Evolutionary conservation across 768 basidiomycete genomes (phyloP).

Genomic region (Boletellus emodensis): DNA sequence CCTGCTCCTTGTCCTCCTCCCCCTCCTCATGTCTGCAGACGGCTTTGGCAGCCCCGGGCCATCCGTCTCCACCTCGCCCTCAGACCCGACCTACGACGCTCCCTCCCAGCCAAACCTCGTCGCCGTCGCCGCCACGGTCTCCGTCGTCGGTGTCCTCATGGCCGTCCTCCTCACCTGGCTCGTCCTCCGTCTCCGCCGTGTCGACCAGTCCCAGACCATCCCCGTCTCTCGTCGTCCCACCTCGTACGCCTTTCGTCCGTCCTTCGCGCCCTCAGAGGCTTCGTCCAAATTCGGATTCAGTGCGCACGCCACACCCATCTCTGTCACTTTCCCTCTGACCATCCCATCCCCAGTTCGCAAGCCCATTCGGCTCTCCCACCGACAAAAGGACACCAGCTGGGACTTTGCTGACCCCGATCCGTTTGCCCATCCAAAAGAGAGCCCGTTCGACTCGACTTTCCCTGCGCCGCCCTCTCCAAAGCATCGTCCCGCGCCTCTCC

Average conservation of each 20-base stretch:
- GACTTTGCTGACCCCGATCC: constrained; percentile 32
- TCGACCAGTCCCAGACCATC: neutral
- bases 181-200: constrained; percentile 21
- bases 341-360: constrained; percentile 18
- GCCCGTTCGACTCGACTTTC: neutral
- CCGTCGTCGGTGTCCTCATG: constrained; percentile 24
- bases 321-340: neutral
- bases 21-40: neutral
- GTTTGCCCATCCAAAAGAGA: constrained; percentile 2
- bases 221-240: constrained; percentile 4
- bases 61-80: neutral
- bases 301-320: constrained; percentile 3
- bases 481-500: constrained; percentile 16
- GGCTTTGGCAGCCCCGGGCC: neutral
- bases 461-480: neutral
- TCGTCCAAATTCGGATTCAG: constrained; percentile 29
- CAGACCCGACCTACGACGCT: constrained; percentile 9
- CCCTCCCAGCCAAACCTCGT: constrained; percentile 17
- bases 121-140: constrained; percentile 25
- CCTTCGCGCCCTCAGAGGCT: constrained; percentile 21
- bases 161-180: constrained; percentile 25
- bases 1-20: neutral
- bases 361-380: constrained; percentile 21
- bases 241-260: constrained; percentile 19
- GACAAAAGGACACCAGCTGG: constrained; percentile 21